These are phyloP conservation scores for Aureobasidium sp. DNA, from an alignment of 2,329 filamentous ascomycete genomes.

Conservation along the genomic window DNA sequence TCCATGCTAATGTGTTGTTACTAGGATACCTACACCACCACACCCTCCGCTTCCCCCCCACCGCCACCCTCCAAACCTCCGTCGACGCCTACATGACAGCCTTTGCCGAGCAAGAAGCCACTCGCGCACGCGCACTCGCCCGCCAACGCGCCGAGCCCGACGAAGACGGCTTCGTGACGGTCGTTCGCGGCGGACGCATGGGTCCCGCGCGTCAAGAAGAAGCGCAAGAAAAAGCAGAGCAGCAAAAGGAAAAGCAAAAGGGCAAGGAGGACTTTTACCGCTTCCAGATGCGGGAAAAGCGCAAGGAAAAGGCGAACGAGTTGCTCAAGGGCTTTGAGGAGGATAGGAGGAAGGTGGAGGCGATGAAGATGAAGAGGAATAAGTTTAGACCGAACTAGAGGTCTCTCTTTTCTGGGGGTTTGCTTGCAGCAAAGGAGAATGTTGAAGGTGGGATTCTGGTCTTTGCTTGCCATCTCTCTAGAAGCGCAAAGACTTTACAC, in stretches of 20 bases:
- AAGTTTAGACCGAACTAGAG: conserved; percentile 43
- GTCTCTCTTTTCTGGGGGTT: not conserved
- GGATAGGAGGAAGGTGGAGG: conserved; percentile 61
- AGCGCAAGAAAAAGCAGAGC: conserved; percentile 51
- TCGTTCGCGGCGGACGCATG: conserved; percentile 64
- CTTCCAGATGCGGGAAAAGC: conserved; percentile 72
- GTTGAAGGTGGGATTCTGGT: too few relatives aligned
- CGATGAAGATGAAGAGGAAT: conserved; percentile 59
- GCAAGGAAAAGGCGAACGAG: conserved; percentile 63
- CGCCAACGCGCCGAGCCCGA: conserved; percentile 70
- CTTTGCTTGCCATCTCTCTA: too few relatives aligned
- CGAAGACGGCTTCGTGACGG: conserved; percentile 91
- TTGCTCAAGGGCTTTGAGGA: conserved; percentile 66
- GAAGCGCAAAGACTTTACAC: too few relatives aligned
- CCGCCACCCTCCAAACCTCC: conserved; percentile 55
- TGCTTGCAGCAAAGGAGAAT: not conserved
- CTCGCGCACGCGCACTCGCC: conserved; percentile 53
- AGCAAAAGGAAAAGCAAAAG: conserved; percentile 54
- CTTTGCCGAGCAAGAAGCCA: conserved; percentile 61
- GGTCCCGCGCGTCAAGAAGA: conserved; percentile 69
- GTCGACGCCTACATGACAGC: conserved; percentile 80
- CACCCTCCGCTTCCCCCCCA: conserved; percentile 60
- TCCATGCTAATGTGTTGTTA: not conserved
- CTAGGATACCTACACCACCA: conserved; percentile 56
- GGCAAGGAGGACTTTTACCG: conserved; percentile 69